Evolutionary conservation across 2,329 filamentous ascomycete species (phyloP), one percentile per base, ranked within the genome.

Genomic region (Pyricularia pennisetigena): DNA sequence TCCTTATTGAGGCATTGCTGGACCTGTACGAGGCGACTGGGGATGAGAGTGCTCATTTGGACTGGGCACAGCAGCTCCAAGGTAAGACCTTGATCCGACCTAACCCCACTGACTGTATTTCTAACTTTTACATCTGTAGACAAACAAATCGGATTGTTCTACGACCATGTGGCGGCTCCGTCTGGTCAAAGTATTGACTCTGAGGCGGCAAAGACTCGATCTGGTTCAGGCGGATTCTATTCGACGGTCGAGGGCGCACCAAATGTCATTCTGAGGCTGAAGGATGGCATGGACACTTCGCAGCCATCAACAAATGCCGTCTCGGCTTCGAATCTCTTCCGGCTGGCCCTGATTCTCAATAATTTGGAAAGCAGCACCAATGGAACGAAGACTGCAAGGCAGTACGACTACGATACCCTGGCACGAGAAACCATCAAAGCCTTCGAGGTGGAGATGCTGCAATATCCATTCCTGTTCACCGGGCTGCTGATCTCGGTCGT

Each of bases 271-370:
- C 86, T 98, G 70, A 90, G 94, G 28, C 85, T 97, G 66, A 99
- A 99, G 79, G 93, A 96, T 71, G 95, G 93, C 71, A 97, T 97
- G 85, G 95, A 99, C 77, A 92, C 92, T 5, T 90, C 93, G 1
- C 90, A 95, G 70, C 95, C 95, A 0, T 95, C 93, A 0, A 90
- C 92, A 67, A 99, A 99, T 75, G 93, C 92, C 57, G 86, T 94
- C 6, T 90, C 91, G n/a, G 91, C 92, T 0, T 85, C 87, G 20
- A 98, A 98, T 75, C 82, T 98, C n/a, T 91, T 95, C 79, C 88
- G 92, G 0, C 85, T 98, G 4, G 87, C 87, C 14, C 84, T 85
- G 6, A 77, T 97, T 1, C 82, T 97, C 0, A 85, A 87, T 64
- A 88, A 92, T 71, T 80, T 87, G 1, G 64, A 35, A 23, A 28